Conservation (phyloP, 2,329 filamentous ascomycete genomes). For the Camillea tinctor region DNA sequence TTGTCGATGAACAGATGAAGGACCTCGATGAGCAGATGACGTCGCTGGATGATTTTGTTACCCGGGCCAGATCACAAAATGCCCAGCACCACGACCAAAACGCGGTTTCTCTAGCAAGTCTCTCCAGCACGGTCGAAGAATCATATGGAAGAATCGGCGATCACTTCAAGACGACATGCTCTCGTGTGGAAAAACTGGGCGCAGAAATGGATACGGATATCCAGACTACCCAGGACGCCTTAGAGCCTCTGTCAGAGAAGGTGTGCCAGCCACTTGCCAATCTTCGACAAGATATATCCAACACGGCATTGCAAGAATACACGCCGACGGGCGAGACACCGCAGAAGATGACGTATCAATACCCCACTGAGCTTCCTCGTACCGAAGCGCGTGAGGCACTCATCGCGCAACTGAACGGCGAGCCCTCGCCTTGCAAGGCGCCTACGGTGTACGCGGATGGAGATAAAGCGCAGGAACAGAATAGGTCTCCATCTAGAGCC, state of each 20-base stretch:
- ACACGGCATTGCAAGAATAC: constrained; percentile 73
- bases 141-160: constrained; percentile 71
- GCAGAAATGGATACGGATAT: constrained; percentile 64
- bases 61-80: constrained; percentile 78
- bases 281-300: constrained; percentile 67
- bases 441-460: constrained; percentile 42
- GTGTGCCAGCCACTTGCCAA: constrained; percentile 68
- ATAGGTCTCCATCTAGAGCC: constrained; percentile 26
- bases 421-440: constrained; percentile 35
- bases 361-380: constrained; percentile 73
- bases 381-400: constrained; percentile 56
- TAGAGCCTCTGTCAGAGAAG: constrained; percentile 58
- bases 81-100: constrained; percentile 72
- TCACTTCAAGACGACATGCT: constrained; percentile 68
- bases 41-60: constrained; percentile 86
- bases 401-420: constrained; percentile 40
- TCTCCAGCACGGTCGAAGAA: constrained; percentile 67
- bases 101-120: constrained; percentile 58
- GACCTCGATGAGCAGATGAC: constrained; percentile 88
- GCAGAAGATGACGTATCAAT: constrained; percentile 76
- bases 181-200: constrained; percentile 67
- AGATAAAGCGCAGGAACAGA: constrained; percentile 25
- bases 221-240: constrained; percentile 54
- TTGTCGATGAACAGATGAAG: constrained; percentile 84
- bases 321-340: constrained; percentile 83